These are phyloP conservation scores for Suillus tomentosus DNA, from an alignment of 768 basidiomycete species.

Conservation along the genomic window DNA sequence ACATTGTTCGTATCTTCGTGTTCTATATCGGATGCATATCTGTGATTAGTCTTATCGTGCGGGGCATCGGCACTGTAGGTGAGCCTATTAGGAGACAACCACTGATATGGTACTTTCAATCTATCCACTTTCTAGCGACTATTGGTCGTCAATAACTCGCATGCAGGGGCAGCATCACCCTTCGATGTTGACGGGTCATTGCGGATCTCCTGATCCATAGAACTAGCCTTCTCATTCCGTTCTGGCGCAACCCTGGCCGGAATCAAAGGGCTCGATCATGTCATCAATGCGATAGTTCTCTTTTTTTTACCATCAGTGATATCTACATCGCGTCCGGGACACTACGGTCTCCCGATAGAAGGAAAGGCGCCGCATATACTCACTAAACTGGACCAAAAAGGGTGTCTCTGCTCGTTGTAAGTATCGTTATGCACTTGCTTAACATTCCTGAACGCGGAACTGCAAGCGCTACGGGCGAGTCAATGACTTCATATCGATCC, in stretches of 20 bases:
- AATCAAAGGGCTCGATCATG: slow-evolving; percentile 58
- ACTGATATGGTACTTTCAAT: not conserved
- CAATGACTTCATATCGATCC: not conserved
- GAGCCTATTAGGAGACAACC: slow-evolving; percentile 34
- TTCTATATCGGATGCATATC: slow-evolving; percentile 76
- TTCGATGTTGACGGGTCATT: slow-evolving; percentile 57
- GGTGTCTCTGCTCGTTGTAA: slow-evolving; percentile 50
- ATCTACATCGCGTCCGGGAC: slow-evolving; percentile 58
- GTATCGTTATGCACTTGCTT: slow-evolving; percentile 52
- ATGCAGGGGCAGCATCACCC: slow-evolving; percentile 57
- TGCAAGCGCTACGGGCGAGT: slow-evolving; percentile 50
- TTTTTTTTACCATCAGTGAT: slow-evolving; percentile 67
- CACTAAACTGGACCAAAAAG: slow-evolving; percentile 45
- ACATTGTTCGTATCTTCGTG: slow-evolving; percentile 58
- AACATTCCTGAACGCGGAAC: slow-evolving; percentile 62
- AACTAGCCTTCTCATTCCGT: not conserved
- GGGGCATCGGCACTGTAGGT: slow-evolving; percentile 52
- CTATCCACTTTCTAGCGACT: slow-evolving; percentile 24
- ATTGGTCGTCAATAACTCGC: slow-evolving; percentile 41
- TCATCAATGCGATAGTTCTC: slow-evolving; percentile 66
- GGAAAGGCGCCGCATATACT: slow-evolving; percentile 51
- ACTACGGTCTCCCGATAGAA: slow-evolving; percentile 52
- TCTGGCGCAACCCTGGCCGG: slow-evolving; percentile 46
- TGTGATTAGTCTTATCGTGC: slow-evolving; percentile 71
- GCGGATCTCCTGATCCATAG: slow-evolving; percentile 18